Base-by-base conservation (phyloP, 169 alveolate genomes). In the Plasmodium fragile region DNA sequence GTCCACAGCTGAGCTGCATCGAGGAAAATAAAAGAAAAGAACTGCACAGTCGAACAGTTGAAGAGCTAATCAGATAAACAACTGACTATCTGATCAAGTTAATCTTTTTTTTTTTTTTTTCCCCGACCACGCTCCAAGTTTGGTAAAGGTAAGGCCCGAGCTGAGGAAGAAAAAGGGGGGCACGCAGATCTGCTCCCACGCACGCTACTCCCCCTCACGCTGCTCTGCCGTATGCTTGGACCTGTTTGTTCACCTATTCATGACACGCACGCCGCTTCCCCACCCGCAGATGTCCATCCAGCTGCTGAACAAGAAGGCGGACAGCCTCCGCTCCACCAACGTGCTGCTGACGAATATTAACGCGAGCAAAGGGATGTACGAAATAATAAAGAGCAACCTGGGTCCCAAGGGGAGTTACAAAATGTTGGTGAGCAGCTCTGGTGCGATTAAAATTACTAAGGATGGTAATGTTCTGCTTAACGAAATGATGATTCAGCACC, bases 361-460 rank as follows among this genome's bases (percentile, higher is more conserved):
- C 89, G 99, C 99, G 0, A 99, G 99, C 32, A 97, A 98, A 85
- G 99, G 99, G 53, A 98, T 99, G 79, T 98, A 98, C 94, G 99
- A 98, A 87, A 99, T 99, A 77, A 97, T 99, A 72, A 98, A 98
- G 94, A 95, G 99, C 18, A 99, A 99, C 96, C 94, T 99, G 65
- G 99, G 99, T 13, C 99, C 99, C 65, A 98, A 97, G 92, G 99
- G 99, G 53, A 99, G 99, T n/a, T 96, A 99, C 75, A 99, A 99
- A 95, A 99, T 99, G 99, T 96, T 98, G 30, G 99, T 99, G 59
- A 99, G 99, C 1, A 99, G 99, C 30, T 99, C 99, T 10, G 99
- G 96, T 2, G 98, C 98, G 92, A 97, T 99, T 78, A 99, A 99
- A 95, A 97, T 99, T 45, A 99, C 99, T 32, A 99, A 99, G 95